Conservation (phyloP, 2,329 filamentous ascomycete species). For the Calonectria pseudoreteaudii region DNA sequence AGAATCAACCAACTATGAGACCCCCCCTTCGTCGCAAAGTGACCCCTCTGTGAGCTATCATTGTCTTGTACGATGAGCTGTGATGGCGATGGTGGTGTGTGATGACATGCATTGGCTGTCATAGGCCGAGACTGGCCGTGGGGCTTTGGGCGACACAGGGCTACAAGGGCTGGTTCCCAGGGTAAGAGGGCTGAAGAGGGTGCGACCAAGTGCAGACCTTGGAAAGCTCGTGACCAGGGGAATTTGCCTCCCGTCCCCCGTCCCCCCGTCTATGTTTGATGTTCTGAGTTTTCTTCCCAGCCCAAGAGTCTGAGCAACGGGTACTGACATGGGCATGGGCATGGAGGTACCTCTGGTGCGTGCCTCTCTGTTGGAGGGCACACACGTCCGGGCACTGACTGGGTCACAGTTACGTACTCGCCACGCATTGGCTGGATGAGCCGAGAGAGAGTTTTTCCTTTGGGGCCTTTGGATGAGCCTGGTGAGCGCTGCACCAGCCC, state of each 20-base stretch:
- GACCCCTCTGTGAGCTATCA: slow-evolving; percentile 27
- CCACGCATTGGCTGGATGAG: slow-evolving; percentile 1
- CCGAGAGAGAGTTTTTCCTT: not conserved
- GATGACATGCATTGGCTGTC: slow-evolving; percentile 21
- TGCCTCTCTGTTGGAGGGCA: not conserved
- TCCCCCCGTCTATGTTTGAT: not conserved
- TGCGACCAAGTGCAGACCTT: slow-evolving; percentile 5
- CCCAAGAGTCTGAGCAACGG: slow-evolving; percentile 2
- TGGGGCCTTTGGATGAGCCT: not conserved
- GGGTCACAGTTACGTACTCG: not conserved
- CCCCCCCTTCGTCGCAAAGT: not conserved
- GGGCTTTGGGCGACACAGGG: not conserved
- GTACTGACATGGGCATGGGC: not conserved
- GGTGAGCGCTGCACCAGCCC: not conserved
- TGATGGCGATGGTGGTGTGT: not conserved
- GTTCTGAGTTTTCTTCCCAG: not conserved
- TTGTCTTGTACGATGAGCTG: slow-evolving; percentile 16
- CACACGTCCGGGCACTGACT: not conserved
- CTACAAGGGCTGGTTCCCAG: not conserved
- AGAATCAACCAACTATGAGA: slow-evolving; percentile 9
- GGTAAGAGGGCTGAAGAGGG: not conserved
- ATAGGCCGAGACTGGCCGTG: slow-evolving; percentile 4
- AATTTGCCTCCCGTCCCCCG: slow-evolving; percentile 2
- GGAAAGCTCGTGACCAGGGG: slow-evolving; percentile 10
- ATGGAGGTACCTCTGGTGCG: not conserved